These are phyloP conservation scores for Neopestalotiopsis rosae DNA, from an alignment of 2,329 filamentous ascomycete genomes.

Conservation along the genomic window DNA sequence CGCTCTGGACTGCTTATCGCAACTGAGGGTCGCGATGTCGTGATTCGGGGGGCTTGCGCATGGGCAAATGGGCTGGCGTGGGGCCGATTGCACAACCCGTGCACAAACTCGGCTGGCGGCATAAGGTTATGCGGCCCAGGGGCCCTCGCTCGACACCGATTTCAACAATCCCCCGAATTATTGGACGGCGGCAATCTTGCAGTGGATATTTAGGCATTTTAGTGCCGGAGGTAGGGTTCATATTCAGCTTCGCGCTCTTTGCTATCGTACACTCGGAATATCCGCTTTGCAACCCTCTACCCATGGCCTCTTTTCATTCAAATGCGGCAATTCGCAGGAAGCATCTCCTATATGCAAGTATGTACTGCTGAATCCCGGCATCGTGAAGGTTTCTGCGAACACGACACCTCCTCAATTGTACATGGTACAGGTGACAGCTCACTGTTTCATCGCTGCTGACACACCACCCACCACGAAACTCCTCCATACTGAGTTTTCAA, in stretches of 20 bases:
- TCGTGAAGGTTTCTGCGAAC: too few relatives aligned
- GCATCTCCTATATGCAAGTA: neutral
- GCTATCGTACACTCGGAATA: neutral
- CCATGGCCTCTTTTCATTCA: neutral
- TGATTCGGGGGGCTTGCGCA: neutral
- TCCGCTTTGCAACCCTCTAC: neutral
- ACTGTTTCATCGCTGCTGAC: too few relatives aligned
- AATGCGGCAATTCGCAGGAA: neutral
- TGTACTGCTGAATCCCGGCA: too few relatives aligned
- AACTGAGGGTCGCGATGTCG: constrained; percentile 8
- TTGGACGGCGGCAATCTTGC: neutral
- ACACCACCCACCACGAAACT: too few relatives aligned
- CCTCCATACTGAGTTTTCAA: too few relatives aligned
- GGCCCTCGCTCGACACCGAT: neutral
- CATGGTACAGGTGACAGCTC: too few relatives aligned
- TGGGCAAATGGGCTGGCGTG: neutral
- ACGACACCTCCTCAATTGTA: too few relatives aligned
- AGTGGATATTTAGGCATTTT: neutral
- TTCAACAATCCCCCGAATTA: constrained; percentile 11
- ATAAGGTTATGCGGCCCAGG: constrained; percentile 1
- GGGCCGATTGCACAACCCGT: neutral
- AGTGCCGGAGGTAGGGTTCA: constrained; percentile 9
- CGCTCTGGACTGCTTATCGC: constrained; percentile 15
- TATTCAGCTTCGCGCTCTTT: constrained; percentile 12
- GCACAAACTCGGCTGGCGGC: constrained; percentile 1